Evolutionary conservation across 768 basidiomycete genomes (phyloP).

Genomic region (Suillus hirtellus): DNA sequence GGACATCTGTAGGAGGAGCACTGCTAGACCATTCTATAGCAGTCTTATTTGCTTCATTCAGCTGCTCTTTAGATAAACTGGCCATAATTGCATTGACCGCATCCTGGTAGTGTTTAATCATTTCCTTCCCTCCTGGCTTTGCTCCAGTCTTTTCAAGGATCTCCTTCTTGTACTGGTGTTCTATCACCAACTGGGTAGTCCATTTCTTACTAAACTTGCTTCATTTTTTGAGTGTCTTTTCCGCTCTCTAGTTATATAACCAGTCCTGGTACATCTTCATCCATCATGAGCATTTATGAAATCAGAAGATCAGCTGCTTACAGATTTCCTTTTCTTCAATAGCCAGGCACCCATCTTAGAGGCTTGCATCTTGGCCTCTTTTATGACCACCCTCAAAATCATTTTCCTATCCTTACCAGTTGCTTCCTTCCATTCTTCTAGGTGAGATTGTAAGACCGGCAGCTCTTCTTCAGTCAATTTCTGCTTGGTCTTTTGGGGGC

Average conservation of each 20-base stretch:
- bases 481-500: not conserved
- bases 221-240: not conserved
- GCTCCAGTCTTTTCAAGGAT: too few relatives aligned
- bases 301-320: not conserved
- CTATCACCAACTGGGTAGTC: too few relatives aligned
- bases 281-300: not conserved
- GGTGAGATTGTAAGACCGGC: too few relatives aligned
- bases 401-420: not conserved
- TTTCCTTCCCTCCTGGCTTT: not conserved
- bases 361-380: not conserved
- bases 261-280: not conserved
- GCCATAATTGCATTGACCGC: not conserved
- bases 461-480: not conserved
- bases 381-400: not conserved
- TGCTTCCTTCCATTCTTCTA: conserved; percentile 3
- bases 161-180: too few relatives aligned
- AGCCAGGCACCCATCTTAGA: not conserved
- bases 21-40: not conserved
- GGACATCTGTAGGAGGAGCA: not conserved
- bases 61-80: too few relatives aligned
- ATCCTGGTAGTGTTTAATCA: not conserved
- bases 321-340: not conserved
- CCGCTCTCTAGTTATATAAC: conserved; percentile 1
- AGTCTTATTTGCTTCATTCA: too few relatives aligned
- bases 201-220: not conserved